These are phyloP conservation scores for Cyberlindnera xylosilytica DNA, from an alignment of 805 yeast species.

Conservation along the genomic window DNA sequence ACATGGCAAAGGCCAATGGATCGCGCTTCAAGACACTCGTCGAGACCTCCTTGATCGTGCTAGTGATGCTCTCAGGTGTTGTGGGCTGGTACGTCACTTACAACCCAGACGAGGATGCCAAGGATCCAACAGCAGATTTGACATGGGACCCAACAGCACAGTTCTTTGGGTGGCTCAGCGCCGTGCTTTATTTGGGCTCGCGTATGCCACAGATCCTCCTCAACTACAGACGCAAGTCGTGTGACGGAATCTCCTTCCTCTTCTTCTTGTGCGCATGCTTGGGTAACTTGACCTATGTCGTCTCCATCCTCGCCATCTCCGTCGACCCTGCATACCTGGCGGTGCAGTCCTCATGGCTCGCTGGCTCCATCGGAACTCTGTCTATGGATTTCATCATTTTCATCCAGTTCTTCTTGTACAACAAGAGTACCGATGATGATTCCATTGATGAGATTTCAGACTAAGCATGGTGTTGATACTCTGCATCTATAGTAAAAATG, in stretches of 20 bases:
- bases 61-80: conserved; percentile 74
- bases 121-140: conserved; percentile 38
- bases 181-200: conserved; percentile 76
- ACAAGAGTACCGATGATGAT: conserved; percentile 18
- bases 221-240: conserved; percentile 82
- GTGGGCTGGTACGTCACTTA: conserved; percentile 83
- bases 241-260: conserved; percentile 92
- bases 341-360: conserved; percentile 88
- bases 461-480: neutral
- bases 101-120: conserved; percentile 33
- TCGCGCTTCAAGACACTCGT: conserved; percentile 24
- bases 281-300: conserved; percentile 89
- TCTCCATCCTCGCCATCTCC: conserved; percentile 77
- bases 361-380: conserved; percentile 88
- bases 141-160: conserved; percentile 80
- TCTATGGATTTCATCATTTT: conserved; percentile 81
- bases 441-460: conserved; percentile 15
- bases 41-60: conserved; percentile 49
- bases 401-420: conserved; percentile 79
- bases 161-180: conserved; percentile 78
- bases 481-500: neutral
- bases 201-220: conserved; percentile 88
- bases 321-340: conserved; percentile 64
- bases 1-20: conserved; percentile 12
- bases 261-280: conserved; percentile 93